Base-by-base conservation (phyloP, 2,329 filamentous ascomycete species). In the Ceratocystis huliohia region DNA sequence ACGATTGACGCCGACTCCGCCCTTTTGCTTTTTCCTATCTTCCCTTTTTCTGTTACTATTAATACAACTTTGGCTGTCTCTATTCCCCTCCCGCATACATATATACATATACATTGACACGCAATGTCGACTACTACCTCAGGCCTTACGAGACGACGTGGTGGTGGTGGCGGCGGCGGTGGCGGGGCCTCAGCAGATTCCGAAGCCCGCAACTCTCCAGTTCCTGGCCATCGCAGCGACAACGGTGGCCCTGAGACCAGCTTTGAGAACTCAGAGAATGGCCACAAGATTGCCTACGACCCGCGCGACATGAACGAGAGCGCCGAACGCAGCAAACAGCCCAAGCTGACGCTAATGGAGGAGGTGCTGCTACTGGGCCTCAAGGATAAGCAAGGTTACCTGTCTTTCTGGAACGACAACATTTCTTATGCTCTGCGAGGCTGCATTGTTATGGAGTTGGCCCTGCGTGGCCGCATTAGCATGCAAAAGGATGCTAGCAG, bases 391-490 rank as follows among this genome's bases (percentile, higher is more conserved):
- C 74, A 96, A 91, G 94, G 94, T 70, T 97, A 99, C 75, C 86
- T 99, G 70, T 97, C 93, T 37, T 99, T 99, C 78, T 99, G 94
- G 94, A 99, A 99, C 78, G 94, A 99, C 78, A 99, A 99, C 79
- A 99, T 99, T 74, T 96, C 92, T 68, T 99, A 99, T 76, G 94
- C 94, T 70, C 83, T 99, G 69, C 87, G 94, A 75, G 94, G 94
- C 74, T 99, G 94, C 78, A 99, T 99, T 75, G 94, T 99, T 71
- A 90, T 97, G 77, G 94, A 99, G 78, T 81, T 99, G 72, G 94
- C 94, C 69, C 96, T 99, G 78, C 84, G 94, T 70, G 94, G 94
- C 74, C 89, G 94, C 72, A 89, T 99, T 77, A 93, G 88, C 83
- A 99, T 99, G 94, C 91, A 97, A 76, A 96, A 95, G 77, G 94